phyloP scores from a whole-genome alignment of 257 asterid species.

The Rauvolfia tetraphylla region DNA sequence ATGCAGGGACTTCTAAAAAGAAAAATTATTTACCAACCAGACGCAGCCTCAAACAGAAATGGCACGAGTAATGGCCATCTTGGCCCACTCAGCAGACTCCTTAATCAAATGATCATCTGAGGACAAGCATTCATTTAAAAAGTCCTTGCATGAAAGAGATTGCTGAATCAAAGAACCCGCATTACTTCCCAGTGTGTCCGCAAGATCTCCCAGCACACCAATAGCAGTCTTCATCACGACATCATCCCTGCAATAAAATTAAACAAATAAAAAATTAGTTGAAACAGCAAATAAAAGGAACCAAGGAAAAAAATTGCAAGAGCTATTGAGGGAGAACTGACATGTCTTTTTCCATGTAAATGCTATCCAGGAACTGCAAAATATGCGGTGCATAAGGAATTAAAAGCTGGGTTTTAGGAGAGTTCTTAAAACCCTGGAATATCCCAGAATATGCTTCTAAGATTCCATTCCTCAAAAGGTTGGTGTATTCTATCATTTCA shows the following conservation, averaged over 20 bases:
- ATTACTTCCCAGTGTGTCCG: slow-evolving; percentile 87
- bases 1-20: slow-evolving; percentile 56
- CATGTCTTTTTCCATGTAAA: slow-evolving; percentile 33
- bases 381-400: slow-evolving; percentile 29
- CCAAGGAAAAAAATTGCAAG: background rate
- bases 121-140: slow-evolving; percentile 76
- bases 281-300: background rate
- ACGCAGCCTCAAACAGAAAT: slow-evolving; percentile 62
- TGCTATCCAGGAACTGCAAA: slow-evolving; percentile 29
- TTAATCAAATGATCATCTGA: slow-evolving; percentile 86
- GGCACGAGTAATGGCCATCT: slow-evolving; percentile 85
- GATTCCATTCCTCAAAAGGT: slow-evolving; percentile 26
- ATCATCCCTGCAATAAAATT: slow-evolving; percentile 67
- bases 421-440: slow-evolving; percentile 28
- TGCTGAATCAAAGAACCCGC: slow-evolving; percentile 81
- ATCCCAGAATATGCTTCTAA: slow-evolving; percentile 32
- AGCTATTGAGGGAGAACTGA: slow-evolving; percentile 2
- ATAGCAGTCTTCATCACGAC: slow-evolving; percentile 90
- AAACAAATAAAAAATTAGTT: slow-evolving; percentile 3
- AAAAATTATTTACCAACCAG: slow-evolving; percentile 39
- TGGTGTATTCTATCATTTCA: slow-evolving; percentile 28
- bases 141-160: slow-evolving; percentile 76
- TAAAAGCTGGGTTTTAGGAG: slow-evolving; percentile 30
- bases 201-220: slow-evolving; percentile 89
- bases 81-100: slow-evolving; percentile 98